phyloP scores from a whole-genome alignment of 2,329 filamentous ascomycete species.

The Xylaria polymorpha region DNA sequence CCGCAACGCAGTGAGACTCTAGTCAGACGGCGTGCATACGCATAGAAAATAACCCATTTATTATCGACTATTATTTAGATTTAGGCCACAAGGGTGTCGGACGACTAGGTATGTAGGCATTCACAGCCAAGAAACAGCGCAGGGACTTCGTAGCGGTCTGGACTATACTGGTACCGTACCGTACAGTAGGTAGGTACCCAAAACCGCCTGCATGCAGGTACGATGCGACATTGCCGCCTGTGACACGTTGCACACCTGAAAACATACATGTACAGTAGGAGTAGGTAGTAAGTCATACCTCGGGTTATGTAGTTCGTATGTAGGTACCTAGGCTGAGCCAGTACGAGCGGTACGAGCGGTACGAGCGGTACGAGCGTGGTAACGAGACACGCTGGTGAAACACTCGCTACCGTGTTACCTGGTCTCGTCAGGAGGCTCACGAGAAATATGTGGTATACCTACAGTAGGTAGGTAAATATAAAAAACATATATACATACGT shows the following conservation, averaged over 20 bases:
- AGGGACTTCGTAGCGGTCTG: constrained; percentile 18
- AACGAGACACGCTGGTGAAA: constrained; percentile 76
- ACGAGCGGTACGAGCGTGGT: constrained; percentile 63
- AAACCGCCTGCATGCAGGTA: constrained; percentile 32
- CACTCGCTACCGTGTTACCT: constrained; percentile 24
- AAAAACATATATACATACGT: too few relatives aligned
- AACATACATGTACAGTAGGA: neutral
- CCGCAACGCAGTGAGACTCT: neutral
- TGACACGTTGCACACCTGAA: constrained; percentile 27
- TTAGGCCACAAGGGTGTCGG: neutral
- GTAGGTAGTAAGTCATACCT: too few relatives aligned
- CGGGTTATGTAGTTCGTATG: too few relatives aligned
- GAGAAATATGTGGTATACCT: neutral
- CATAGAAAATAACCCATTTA: neutral
- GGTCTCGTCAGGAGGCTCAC: constrained; percentile 41
- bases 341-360: too few relatives aligned
- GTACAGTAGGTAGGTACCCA: constrained; percentile 9
- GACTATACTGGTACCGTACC: constrained; percentile 2
- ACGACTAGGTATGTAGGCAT: neutral
- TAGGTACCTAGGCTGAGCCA: constrained; percentile 18
- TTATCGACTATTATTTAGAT: neutral
- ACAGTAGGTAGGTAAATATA: too few relatives aligned
- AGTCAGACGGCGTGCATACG: neutral
- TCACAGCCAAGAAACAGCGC: constrained; percentile 13
- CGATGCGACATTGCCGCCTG: constrained; percentile 33